A percentile compares a stretch with the other conserved stretches of the same genome.
phyloP scores from a whole-genome alignment of 768 basidiomycete genomes.

The Kwoniella dendrophila region DNA sequence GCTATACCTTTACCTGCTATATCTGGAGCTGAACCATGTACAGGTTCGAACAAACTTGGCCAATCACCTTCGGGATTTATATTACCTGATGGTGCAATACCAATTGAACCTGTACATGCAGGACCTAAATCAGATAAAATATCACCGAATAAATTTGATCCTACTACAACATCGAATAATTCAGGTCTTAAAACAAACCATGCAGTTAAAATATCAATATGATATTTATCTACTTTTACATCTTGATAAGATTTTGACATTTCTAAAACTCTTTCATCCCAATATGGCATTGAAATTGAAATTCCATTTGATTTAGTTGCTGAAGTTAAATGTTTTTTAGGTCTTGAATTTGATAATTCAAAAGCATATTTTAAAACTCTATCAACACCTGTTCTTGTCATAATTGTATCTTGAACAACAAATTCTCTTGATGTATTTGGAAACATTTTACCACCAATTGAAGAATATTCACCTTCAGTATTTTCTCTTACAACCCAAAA shows the following conservation, averaged over 20 bases:
- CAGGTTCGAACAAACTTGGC: slow-evolving; percentile 96
- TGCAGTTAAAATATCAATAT: slow-evolving; percentile 29
- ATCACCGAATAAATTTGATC: slow-evolving; percentile 63
- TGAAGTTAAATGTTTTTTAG: slow-evolving; percentile 61
- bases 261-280: slow-evolving; percentile 25
- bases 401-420: slow-evolving; percentile 56
- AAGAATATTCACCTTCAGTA: slow-evolving; percentile 99
- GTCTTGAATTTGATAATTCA: slow-evolving; percentile 61
- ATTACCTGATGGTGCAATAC: slow-evolving; percentile 95
- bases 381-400: slow-evolving; percentile 62
- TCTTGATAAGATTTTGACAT: slow-evolving; percentile 18
- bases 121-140: slow-evolving; percentile 98
- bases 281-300: slow-evolving; percentile 31
- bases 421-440: slow-evolving; percentile 32
- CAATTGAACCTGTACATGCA: slow-evolving; percentile 94
- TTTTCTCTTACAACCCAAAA: slow-evolving; percentile 84
- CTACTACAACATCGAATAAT: slow-evolving; percentile 29
- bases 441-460: slow-evolving; percentile 64
- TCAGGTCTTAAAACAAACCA: slow-evolving; percentile 32
- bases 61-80: slow-evolving; percentile 58
- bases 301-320: slow-evolving; percentile 63
- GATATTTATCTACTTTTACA: slow-evolving; percentile 26
- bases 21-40: slow-evolving; percentile 99
- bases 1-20: slow-evolving; percentile 79
- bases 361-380: slow-evolving; percentile 64